Evolutionary conservation across 805 yeast species (phyloP).

Genomic region (Wickerhamiella parazyma): DNA sequence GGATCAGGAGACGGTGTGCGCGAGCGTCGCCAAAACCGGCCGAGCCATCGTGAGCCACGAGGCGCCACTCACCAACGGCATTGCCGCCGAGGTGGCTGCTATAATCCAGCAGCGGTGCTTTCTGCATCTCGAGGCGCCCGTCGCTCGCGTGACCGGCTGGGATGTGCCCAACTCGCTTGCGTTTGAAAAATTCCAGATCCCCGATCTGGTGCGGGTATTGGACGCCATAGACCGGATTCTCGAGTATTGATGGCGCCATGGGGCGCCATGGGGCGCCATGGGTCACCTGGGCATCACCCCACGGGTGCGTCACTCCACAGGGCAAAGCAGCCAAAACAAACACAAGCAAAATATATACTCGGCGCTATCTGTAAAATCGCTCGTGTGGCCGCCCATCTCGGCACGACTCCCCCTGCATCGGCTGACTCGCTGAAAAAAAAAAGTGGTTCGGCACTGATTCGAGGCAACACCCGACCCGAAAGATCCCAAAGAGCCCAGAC

Average conservation of each 20-base stretch:
- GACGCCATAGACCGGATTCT: conserved; percentile 22
- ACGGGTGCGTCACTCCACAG: no score
- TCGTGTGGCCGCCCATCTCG: no score
- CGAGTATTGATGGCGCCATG: conserved; percentile 21
- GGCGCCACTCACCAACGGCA: conserved; percentile 85
- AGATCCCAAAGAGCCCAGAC: no score
- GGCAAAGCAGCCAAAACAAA: no score
- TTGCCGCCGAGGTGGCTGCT: conserved; percentile 88
- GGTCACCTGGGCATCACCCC: no score
- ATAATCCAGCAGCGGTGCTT: conserved; percentile 91
- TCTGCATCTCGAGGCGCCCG: conserved; percentile 86
- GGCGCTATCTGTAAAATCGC: no score
- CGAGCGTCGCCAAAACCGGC: conserved; percentile 78
- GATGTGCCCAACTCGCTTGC: conserved; percentile 96
- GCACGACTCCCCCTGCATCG: background rate
- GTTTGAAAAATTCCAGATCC: conserved; percentile 91
- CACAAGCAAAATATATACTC: no score
- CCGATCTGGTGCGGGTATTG: conserved; percentile 40
- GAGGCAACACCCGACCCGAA: no score
- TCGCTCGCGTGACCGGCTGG: conserved; percentile 89
- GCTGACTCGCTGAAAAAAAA: background rate
- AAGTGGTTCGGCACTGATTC: background rate
- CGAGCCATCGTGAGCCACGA: conserved; percentile 76
- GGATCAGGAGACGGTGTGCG: conserved; percentile 68
- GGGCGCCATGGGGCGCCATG: no score